Percentiles rank a stretch among this genome's conserved stretches.
These are phyloP conservation scores for Fistulifera pelliculosa DNA, from an alignment of 108 stramenopile species.

Conservation along the genomic window DNA sequence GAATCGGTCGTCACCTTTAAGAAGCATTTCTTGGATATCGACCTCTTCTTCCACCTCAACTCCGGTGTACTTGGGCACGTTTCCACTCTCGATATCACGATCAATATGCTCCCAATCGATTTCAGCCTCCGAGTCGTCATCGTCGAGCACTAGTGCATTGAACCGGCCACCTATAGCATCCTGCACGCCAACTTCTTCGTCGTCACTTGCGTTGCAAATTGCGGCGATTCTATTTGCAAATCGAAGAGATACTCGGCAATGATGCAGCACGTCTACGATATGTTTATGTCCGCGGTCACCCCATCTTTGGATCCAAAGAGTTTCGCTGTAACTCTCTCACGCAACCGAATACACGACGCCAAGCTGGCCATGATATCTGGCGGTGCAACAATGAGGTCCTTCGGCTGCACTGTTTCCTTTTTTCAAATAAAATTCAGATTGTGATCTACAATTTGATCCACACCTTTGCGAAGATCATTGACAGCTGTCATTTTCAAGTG, in stretches of 20 bases:
- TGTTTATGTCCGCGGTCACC: slow-evolving; percentile 9
- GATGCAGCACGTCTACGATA: slow-evolving; percentile 1
- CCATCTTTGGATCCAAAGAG: neutral
- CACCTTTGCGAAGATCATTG: slow-evolving; percentile 11
- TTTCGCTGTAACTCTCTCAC: slow-evolving; percentile 1
- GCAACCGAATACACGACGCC: slow-evolving; percentile 2
- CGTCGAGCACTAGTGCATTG: slow-evolving; percentile 5
- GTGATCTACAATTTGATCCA: slow-evolving; percentile 3
- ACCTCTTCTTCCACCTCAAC: neutral
- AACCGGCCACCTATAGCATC: slow-evolving; percentile 11
- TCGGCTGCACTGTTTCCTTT: too few relatives aligned
- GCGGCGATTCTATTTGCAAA: neutral
- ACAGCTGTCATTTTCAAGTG: neutral
- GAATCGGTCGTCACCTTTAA: slow-evolving; percentile 7
- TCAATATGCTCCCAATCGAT: neutral
- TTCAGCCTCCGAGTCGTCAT: slow-evolving; percentile 1
- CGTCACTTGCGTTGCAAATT: neutral
- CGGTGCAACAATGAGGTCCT: slow-evolving; percentile 1
- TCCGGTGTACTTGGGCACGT: neutral
- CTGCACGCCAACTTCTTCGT: neutral
- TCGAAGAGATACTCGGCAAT: slow-evolving; percentile 6
- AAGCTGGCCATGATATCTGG: slow-evolving; percentile 1
- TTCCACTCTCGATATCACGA: slow-evolving; percentile 1
- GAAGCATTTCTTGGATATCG: slow-evolving; percentile 3
- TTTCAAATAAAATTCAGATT: too few relatives aligned